phyloP scores from a whole-genome alignment of 495 filamentous ascomycete genomes.

The Xylaria telfairii region DNA sequence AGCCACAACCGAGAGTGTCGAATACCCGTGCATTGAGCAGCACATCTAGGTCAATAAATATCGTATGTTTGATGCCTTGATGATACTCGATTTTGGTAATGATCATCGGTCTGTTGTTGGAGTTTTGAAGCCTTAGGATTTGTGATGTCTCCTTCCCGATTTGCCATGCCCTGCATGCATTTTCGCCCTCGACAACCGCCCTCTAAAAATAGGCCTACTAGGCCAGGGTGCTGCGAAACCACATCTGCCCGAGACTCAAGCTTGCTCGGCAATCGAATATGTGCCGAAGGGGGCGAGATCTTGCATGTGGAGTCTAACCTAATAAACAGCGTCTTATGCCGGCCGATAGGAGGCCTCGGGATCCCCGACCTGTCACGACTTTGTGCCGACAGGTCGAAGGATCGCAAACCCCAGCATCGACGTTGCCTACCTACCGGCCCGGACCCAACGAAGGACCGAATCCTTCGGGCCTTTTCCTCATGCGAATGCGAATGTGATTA shows the following conservation, averaged over 20 bases:
- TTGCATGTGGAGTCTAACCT: neutral
- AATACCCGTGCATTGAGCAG: neutral
- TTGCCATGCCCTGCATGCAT: neutral
- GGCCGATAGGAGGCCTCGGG: neutral
- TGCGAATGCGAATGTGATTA: neutral
- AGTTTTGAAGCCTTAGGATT: neutral
- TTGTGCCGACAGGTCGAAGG: neutral
- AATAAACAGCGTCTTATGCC: neutral
- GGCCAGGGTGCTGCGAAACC: neutral
- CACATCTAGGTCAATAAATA: neutral
- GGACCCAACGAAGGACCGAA: neutral
- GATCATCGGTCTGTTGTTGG: slow-evolving; percentile 6
- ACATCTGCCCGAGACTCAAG: neutral
- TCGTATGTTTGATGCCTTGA: neutral
- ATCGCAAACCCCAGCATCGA: neutral
- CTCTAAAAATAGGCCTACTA: neutral
- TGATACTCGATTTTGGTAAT: neutral
- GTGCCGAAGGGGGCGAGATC: neutral
- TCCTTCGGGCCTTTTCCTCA: neutral
- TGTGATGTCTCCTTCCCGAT: slow-evolving; percentile 20
- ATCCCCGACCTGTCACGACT: neutral
- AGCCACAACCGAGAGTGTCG: neutral
- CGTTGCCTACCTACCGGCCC: neutral
- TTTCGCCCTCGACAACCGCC: neutral
- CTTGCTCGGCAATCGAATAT: neutral